Conservation (phyloP, 176 grass and related monocot species). For the Oropetium thomaeum region DNA sequence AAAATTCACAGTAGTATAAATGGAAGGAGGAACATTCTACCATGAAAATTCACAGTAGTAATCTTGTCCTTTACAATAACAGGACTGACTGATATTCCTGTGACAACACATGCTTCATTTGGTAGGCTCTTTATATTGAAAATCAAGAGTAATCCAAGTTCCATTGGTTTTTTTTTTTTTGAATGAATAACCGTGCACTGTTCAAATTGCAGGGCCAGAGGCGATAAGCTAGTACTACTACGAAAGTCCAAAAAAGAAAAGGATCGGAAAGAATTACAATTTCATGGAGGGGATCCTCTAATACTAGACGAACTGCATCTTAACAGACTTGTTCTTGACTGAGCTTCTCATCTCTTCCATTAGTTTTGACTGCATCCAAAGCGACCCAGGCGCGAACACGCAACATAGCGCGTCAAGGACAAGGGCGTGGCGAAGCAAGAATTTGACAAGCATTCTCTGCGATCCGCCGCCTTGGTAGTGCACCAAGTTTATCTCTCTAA, state of each 20-base stretch:
- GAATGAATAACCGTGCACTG: neutral
- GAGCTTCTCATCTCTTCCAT: neutral
- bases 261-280: no score
- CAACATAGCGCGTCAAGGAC: neutral
- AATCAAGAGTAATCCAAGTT: slow-evolving; percentile 14
- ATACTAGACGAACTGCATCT: neutral
- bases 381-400: neutral
- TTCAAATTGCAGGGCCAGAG: slow-evolving; percentile 55
- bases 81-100: slow-evolving; percentile 96
- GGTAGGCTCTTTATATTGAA: slow-evolving; percentile 46
- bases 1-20: no score
- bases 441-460: slow-evolving; percentile 19
- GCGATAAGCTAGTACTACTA: slow-evolving; percentile 64
- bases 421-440: slow-evolving; percentile 10
- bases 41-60: slow-evolving; percentile 19
- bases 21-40: no score
- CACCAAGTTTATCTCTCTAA: slow-evolving; percentile 17
- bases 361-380: neutral
- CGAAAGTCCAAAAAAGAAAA: slow-evolving; percentile 81
- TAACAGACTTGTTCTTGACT: neutral
- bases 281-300: no score
- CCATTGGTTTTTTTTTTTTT: slow-evolving; percentile 18
- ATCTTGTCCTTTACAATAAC: slow-evolving; percentile 34
- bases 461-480: neutral
- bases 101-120: slow-evolving; percentile 82